Conservation (phyloP, 1,284 basidiomycete genomes). For the Xerocomus minutiporus region DNA sequence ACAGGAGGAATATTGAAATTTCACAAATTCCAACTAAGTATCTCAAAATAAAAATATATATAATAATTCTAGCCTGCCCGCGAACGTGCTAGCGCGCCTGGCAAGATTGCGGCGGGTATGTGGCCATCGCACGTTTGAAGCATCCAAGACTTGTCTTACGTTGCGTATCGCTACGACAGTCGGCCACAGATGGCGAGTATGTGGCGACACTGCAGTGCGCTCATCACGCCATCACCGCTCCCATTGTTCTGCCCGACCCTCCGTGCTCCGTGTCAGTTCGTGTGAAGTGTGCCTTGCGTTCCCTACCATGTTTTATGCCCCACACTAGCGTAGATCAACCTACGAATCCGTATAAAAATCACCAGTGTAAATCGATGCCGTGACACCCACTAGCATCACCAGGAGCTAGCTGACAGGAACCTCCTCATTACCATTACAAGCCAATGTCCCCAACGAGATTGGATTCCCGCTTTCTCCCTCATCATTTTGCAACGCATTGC, state of each 20-base stretch:
- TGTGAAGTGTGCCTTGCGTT: constrained; percentile 13
- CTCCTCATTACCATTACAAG: constrained; percentile 13
- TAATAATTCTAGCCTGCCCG: neutral
- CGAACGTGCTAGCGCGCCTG: constrained; percentile 10
- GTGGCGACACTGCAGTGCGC: constrained; percentile 10
- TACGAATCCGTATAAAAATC: constrained; percentile 14
- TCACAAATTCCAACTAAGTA: constrained; percentile 16
- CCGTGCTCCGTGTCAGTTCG: neutral
- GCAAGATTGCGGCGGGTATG: neutral
- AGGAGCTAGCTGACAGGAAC: constrained; percentile 7
- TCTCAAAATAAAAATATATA: neutral
- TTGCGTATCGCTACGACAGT: neutral
- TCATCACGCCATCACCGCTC: constrained; percentile 9
- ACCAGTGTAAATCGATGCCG: constrained; percentile 8
- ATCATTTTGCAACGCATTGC: constrained; percentile 3
- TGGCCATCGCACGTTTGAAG: constrained; percentile 11
- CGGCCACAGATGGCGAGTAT: constrained; percentile 11
- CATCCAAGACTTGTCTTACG: neutral
- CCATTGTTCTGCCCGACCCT: neutral
- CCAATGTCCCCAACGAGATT: constrained; percentile 5
- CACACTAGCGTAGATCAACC: constrained; percentile 18
- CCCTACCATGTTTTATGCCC: neutral
- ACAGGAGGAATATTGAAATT: constrained; percentile 36
- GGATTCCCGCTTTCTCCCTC: constrained; percentile 9
- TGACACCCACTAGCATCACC: too few relatives aligned